Conservation (phyloP, 1,139 yeast species). For the Citeromyces hawaiiensis region DNA sequence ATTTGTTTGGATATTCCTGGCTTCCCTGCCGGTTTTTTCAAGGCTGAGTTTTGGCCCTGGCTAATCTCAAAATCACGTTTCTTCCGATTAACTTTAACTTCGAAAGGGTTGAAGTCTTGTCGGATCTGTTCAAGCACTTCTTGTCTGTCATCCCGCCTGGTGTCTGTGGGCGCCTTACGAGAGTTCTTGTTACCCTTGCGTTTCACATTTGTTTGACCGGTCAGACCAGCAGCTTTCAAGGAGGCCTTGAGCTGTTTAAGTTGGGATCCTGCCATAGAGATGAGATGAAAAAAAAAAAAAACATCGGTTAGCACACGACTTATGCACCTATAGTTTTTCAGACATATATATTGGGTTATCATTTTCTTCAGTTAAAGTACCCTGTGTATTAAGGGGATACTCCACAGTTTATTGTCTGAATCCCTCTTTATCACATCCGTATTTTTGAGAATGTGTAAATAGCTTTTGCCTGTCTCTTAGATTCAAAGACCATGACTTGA, state of each 20-base stretch:
- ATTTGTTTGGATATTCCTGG: slow-evolving; percentile 67
- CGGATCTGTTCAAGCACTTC: slow-evolving; percentile 49
- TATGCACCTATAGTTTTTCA: too few species aligned
- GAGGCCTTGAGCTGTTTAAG: slow-evolving; percentile 71
- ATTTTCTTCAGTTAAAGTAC: too few species aligned
- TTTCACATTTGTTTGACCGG: slow-evolving; percentile 65
- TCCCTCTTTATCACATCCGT: too few species aligned
- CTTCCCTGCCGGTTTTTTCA: slow-evolving; percentile 51
- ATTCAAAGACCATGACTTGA: too few species aligned
- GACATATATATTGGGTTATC: too few species aligned
- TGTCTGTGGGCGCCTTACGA: slow-evolving; percentile 43
- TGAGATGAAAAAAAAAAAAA: background rate
- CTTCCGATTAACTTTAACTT: slow-evolving; percentile 54
- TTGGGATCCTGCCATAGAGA: slow-evolving; percentile 77
- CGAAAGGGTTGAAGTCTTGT: slow-evolving; percentile 83
- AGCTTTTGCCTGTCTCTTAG: too few species aligned
- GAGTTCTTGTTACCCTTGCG: slow-evolving; percentile 34
- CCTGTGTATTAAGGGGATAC: too few species aligned
- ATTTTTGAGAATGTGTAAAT: too few species aligned
- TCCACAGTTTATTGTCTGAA: too few species aligned
- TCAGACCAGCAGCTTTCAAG: slow-evolving; percentile 63
- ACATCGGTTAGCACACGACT: background rate
- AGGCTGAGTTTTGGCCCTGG: slow-evolving; percentile 31
- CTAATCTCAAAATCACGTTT: slow-evolving; percentile 46
- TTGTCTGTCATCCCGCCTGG: slow-evolving; percentile 54